Percentiles rank a stretch among this genome's conserved stretches.
phyloP scores from a whole-genome alignment of 345 rosid species.

The Citrus australasica region DNA sequence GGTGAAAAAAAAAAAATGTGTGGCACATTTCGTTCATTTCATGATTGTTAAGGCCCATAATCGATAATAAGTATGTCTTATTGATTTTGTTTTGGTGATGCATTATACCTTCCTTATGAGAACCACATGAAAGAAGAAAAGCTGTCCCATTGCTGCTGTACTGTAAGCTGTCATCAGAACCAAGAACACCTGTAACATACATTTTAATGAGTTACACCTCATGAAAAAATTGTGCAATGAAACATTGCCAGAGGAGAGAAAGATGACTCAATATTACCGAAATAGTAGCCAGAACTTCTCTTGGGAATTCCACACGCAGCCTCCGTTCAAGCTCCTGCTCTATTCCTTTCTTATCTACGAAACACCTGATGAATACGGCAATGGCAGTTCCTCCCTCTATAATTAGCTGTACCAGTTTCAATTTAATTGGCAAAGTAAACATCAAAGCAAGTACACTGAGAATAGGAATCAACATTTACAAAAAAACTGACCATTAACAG shows the following conservation, averaged over 20 bases:
- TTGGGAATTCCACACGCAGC: constrained; percentile 65
- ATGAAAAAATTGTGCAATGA: background rate
- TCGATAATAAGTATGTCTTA: background rate
- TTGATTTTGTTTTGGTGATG: background rate
- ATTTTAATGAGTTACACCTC: constrained; percentile 14
- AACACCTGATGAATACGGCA: constrained; percentile 88
- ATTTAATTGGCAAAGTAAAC: background rate
- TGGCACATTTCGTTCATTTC: no score
- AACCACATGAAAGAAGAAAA: constrained; percentile 90
- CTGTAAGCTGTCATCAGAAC: constrained; percentile 77
- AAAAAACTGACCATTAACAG: constrained; percentile 71
- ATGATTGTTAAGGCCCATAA: background rate
- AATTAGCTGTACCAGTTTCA: constrained; percentile 49
- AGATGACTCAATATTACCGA: constrained; percentile 39
- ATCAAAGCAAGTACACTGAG: background rate
- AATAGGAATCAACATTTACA: background rate
- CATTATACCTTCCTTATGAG: constrained; percentile 80
- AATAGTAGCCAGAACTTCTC: constrained; percentile 75
- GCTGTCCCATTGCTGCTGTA: constrained; percentile 95
- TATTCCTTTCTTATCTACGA: constrained; percentile 76
- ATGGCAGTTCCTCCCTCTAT: constrained; percentile 90
- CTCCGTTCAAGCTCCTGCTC: constrained; percentile 63
- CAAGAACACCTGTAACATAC: constrained; percentile 54
- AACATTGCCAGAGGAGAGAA: background rate
- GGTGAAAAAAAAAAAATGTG: no score